phyloP scores from a whole-genome alignment of 176 grass and related monocot species.

The Poa annua region DNA sequence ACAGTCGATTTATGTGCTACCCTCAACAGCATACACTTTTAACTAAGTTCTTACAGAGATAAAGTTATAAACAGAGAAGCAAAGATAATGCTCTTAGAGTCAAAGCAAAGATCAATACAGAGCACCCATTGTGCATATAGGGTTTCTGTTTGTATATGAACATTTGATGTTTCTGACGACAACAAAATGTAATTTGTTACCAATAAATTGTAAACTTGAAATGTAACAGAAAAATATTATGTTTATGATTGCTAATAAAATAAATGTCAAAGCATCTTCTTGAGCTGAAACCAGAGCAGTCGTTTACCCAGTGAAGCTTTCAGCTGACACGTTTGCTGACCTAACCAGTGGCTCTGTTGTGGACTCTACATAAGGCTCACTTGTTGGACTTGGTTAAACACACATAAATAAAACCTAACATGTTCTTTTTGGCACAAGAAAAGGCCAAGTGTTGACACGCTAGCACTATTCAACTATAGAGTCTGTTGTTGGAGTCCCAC shows the following conservation, averaged over 20 bases:
- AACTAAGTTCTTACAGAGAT: background rate
- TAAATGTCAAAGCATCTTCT: constrained; percentile 21
- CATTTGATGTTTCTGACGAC: background rate
- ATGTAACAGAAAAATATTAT: background rate
- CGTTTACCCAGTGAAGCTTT: constrained; percentile 16
- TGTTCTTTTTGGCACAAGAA: constrained; percentile 3
- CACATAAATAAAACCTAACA: constrained; percentile 20
- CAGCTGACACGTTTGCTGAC: background rate
- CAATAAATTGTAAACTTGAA: background rate
- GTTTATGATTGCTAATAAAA: background rate
- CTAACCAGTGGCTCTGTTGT: constrained; percentile 3
- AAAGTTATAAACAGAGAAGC: background rate
- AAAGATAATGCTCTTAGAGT: constrained; percentile 15
- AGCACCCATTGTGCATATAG: background rate
- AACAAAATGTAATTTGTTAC: background rate
- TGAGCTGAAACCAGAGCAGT: constrained; percentile 5
- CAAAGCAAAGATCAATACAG: background rate
- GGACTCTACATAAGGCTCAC: background rate
- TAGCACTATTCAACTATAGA: background rate
- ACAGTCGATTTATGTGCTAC: background rate
- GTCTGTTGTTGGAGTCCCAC: background rate
- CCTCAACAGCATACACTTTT: background rate
- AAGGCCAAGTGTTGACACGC: background rate
- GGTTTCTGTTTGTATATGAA: constrained; percentile 20
- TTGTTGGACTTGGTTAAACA: background rate